phyloP scores from a whole-genome alignment of 495 filamentous ascomycete species.

The Penicillium bovifimosum region DNA sequence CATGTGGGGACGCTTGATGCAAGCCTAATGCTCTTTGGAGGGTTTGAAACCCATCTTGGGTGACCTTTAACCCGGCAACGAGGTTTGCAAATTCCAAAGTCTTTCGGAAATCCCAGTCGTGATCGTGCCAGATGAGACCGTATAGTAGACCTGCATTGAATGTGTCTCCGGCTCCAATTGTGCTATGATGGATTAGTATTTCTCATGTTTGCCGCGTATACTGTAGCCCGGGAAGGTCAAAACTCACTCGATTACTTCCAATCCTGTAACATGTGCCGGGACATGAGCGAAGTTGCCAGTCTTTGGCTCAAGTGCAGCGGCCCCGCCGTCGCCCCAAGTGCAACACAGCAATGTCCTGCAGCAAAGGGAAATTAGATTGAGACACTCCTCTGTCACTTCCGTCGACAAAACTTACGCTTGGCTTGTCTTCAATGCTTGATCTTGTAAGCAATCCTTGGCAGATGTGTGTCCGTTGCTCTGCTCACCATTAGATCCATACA shows the following conservation, averaged over 20 bases:
- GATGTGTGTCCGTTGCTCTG: slow-evolving; percentile 45
- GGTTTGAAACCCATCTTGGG: slow-evolving; percentile 58
- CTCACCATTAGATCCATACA: neutral
- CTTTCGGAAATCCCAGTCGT: slow-evolving; percentile 45
- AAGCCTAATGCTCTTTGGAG: slow-evolving; percentile 32
- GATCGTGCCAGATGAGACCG: slow-evolving; percentile 45
- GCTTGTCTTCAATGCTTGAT: slow-evolving; percentile 36
- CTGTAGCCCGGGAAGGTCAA: neutral
- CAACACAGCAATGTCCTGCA: slow-evolving; percentile 55
- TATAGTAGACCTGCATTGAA: slow-evolving; percentile 70
- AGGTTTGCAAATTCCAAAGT: slow-evolving; percentile 59
- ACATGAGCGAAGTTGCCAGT: slow-evolving; percentile 36
- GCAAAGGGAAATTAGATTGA: neutral
- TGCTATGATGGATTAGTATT: slow-evolving; percentile 37
- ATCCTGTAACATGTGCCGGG: slow-evolving; percentile 39
- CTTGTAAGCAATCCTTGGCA: slow-evolving; percentile 44
- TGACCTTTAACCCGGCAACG: slow-evolving; percentile 63
- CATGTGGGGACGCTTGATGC: slow-evolving; percentile 12
- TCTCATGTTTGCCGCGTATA: neutral
- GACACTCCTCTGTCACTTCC: neutral
- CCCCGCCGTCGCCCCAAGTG: slow-evolving; percentile 64
- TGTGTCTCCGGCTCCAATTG: slow-evolving; percentile 69
- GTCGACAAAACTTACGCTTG: slow-evolving; percentile 35
- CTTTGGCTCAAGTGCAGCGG: slow-evolving; percentile 41
- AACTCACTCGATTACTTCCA: slow-evolving; percentile 59